A percentile compares a stretch with the other conserved stretches of the same genome.
Evolutionary conservation across 768 basidiomycete genomes (phyloP).

Genomic region (Thelephora aurantiotincta): DNA sequence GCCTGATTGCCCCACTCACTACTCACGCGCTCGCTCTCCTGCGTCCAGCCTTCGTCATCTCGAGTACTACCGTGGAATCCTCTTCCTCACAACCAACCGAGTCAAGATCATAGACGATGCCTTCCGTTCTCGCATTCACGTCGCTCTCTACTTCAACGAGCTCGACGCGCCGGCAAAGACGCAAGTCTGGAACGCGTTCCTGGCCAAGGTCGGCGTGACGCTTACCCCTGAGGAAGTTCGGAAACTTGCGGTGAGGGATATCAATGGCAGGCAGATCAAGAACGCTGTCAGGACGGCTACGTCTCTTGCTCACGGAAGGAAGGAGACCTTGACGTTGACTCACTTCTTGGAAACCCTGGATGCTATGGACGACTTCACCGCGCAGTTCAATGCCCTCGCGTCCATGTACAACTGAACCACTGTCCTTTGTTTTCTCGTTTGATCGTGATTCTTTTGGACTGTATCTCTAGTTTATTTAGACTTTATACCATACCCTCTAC

Average conservation of each 20-base stretch:
- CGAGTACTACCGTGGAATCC: slow-evolving; percentile 20
- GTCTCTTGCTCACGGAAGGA: slow-evolving; percentile 36
- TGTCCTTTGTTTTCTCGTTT: too few relatives aligned
- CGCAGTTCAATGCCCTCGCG: slow-evolving; percentile 9
- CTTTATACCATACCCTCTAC: too few relatives aligned
- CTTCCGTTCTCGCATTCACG: slow-evolving; percentile 15
- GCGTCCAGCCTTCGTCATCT: slow-evolving; percentile 2
- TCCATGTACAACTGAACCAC: too few relatives aligned
- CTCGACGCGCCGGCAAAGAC: slow-evolving; percentile 35
- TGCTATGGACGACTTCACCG: slow-evolving; percentile 44
- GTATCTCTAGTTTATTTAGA: too few relatives aligned
- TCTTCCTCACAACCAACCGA: slow-evolving; percentile 26
- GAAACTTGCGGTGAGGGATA: slow-evolving; percentile 31
- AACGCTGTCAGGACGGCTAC: slow-evolving; percentile 55
- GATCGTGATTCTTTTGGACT: too few relatives aligned
- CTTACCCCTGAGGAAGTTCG: slow-evolving; percentile 29
- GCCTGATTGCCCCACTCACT: background rate
- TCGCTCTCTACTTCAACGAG: slow-evolving; percentile 44
- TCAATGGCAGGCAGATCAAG: slow-evolving; percentile 60
- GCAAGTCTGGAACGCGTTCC: slow-evolving; percentile 54
- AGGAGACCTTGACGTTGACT: slow-evolving; percentile 29
- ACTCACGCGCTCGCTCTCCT: slow-evolving; percentile 19
- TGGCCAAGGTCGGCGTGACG: slow-evolving; percentile 27
- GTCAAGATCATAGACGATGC: slow-evolving; percentile 25
- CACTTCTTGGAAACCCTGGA: slow-evolving; percentile 46